Conservation (phyloP, 164 flowering plant species). For the Dillenia turbinata region DNA sequence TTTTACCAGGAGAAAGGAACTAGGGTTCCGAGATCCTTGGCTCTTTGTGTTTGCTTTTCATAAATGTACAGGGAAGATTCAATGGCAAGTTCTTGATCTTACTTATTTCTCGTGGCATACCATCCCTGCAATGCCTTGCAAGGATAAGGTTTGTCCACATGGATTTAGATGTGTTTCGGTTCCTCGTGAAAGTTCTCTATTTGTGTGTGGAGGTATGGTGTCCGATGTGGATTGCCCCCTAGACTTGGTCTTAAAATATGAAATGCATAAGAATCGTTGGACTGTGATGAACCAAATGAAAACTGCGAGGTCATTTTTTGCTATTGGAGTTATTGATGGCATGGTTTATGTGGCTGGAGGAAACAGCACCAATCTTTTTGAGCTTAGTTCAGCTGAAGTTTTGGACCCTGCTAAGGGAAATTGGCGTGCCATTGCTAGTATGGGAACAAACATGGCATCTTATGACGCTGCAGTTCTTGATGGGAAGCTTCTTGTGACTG, state of each 20-base stretch:
- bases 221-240: conserved; percentile 54
- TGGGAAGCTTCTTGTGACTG: conserved; percentile 61
- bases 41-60: conserved; percentile 52
- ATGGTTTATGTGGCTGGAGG: conserved; percentile 65
- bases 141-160: conserved; percentile 43
- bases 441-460: conserved; percentile 49
- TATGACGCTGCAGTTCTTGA: conserved; percentile 62
- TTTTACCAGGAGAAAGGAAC: conserved; percentile 54
- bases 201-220: conserved; percentile 53
- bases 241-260: conserved; percentile 50
- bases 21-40: conserved; percentile 66
- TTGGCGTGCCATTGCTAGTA: conserved; percentile 48
- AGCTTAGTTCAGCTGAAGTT: conserved; percentile 55
- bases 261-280: conserved; percentile 58
- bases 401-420: conserved; percentile 37
- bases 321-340: conserved; percentile 55
- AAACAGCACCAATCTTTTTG: conserved; percentile 43
- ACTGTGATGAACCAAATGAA: conserved; percentile 54
- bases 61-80: conserved; percentile 46
- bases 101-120: conserved; percentile 51
- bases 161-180: conserved; percentile 46
- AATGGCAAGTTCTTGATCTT: conserved; percentile 63
- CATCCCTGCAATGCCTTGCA: conserved; percentile 66
- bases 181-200: conserved; percentile 43
- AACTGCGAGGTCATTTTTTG: conserved; percentile 58